Percentiles rank a stretch among this genome's conserved stretches.
Conservation (phyloP, 176 grass and related monocot genomes). For the Oryza longistaminata region DNA sequence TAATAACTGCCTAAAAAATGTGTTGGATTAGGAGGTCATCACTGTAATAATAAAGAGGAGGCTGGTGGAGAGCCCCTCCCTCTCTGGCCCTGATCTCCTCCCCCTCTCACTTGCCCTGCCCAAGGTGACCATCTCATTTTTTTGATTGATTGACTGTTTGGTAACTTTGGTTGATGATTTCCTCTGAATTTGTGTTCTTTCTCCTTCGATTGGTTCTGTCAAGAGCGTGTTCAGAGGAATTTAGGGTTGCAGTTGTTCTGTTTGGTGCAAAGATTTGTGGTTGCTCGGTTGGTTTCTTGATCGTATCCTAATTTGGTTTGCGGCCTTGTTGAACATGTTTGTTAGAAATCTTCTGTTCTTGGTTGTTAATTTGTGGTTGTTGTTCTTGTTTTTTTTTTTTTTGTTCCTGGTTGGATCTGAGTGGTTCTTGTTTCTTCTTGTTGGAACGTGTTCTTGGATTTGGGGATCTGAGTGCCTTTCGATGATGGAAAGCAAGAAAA, state of each 20-base stretch:
- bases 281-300: neutral
- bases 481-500: neutral
- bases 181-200: neutral
- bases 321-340: neutral
- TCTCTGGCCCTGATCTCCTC: constrained; percentile 31
- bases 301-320: neutral
- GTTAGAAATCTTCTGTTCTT: neutral
- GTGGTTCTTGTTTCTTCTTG: neutral
- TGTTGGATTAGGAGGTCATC: constrained; percentile 35
- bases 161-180: neutral
- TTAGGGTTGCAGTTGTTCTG: neutral
- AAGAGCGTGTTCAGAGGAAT: neutral
- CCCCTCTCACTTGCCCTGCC: constrained; percentile 39
- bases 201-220: neutral
- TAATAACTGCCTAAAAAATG: constrained; percentile 33
- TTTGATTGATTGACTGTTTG: neutral
- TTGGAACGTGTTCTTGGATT: neutral
- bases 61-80: constrained; percentile 23
- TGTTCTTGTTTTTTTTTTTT: neutral
- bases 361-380: neutral
- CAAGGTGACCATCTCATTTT: constrained; percentile 39
- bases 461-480: neutral
- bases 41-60: constrained; percentile 34
- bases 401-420: neutral
- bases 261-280: neutral